Evolutionary conservation across 805 yeast genomes (phyloP).

Genomic region (Suhomyces sp.): DNA sequence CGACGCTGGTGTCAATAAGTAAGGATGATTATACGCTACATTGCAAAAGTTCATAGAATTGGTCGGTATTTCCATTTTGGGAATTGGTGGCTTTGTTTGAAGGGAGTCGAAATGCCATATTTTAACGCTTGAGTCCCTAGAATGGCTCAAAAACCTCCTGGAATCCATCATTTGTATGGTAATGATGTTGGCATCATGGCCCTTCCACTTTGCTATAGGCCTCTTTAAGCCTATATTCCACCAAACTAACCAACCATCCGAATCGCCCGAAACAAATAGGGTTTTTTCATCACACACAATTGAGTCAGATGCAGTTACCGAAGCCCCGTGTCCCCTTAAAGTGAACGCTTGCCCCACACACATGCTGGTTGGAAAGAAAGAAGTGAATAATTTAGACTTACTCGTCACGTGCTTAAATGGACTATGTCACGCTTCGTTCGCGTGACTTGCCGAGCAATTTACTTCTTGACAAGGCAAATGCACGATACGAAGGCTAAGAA

Average conservation of each 20-base stretch:
- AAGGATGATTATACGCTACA: slow-evolving; percentile 41
- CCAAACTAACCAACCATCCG: slow-evolving; percentile 57
- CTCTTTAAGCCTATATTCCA: slow-evolving; percentile 63
- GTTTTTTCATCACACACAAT: not conserved
- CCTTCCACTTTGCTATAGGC: slow-evolving; percentile 56
- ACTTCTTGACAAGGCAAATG: not conserved
- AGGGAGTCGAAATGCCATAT: slow-evolving; percentile 8
- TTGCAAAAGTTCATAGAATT: slow-evolving; percentile 73
- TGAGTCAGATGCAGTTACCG: slow-evolving; percentile 14
- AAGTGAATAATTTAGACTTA: not conserved
- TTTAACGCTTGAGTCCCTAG: slow-evolving; percentile 10
- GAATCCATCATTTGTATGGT: slow-evolving; percentile 36
- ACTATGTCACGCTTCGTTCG: not conserved
- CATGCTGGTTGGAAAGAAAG: not conserved
- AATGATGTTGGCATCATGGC: slow-evolving; percentile 53
- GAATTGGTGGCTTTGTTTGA: slow-evolving; percentile 12
- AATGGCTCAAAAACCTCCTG: slow-evolving; percentile 9
- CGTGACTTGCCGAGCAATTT: not conserved
- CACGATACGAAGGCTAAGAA: not conserved
- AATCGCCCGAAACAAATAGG: slow-evolving; percentile 55
- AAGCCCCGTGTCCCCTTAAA: slow-evolving; percentile 20
- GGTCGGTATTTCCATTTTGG: slow-evolving; percentile 56
- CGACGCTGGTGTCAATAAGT: slow-evolving; percentile 60
- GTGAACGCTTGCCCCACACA: slow-evolving; percentile 12
- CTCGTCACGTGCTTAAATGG: not conserved